A percentile compares a stretch with the other conserved stretches of the same genome.
Conservation (phyloP, 176 grass and related monocot species). For the Saccharum officinarum region DNA sequence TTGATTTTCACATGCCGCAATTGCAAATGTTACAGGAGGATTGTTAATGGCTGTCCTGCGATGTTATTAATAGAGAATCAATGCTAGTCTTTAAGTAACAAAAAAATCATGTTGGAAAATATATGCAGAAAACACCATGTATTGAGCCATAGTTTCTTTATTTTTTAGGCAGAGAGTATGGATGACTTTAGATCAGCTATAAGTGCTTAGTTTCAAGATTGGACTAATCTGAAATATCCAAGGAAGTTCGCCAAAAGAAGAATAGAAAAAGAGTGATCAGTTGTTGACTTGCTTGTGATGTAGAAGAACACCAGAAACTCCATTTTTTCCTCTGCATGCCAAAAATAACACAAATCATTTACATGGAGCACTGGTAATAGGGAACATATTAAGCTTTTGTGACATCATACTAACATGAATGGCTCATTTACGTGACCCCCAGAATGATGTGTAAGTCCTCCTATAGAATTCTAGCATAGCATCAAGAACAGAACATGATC, state of each 20-base stretch:
- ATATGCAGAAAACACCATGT: neutral
- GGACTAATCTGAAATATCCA: slow-evolving; percentile 24
- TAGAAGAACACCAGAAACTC: slow-evolving; percentile 90
- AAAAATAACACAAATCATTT: slow-evolving; percentile 37
- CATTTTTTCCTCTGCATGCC: slow-evolving; percentile 75
- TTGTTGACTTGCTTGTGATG: slow-evolving; percentile 93
- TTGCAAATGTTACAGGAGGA: slow-evolving; percentile 93
- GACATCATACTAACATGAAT: slow-evolving; percentile 71
- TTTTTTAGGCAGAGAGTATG: slow-evolving; percentile 10
- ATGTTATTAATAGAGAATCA: slow-evolving; percentile 33
- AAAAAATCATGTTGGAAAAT: neutral
- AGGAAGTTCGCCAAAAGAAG: slow-evolving; percentile 29
- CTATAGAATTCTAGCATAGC: slow-evolving; percentile 82
- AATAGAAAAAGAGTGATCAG: slow-evolving; percentile 40
- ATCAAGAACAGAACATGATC: slow-evolving; percentile 41
- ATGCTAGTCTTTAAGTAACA: neutral
- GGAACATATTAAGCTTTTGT: neutral
- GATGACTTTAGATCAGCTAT: neutral
- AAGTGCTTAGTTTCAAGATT: slow-evolving; percentile 12
- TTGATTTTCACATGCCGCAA: slow-evolving; percentile 89
- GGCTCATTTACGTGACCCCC: slow-evolving; percentile 90
- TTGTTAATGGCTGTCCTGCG: slow-evolving; percentile 86
- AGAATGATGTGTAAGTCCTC: slow-evolving; percentile 85
- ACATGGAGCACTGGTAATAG: slow-evolving; percentile 30
- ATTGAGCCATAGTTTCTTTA: slow-evolving; percentile 8